Base-by-base conservation (phyloP, 2,329 filamentous ascomycete genomes). In the Elsinoe fawcettii region DNA sequence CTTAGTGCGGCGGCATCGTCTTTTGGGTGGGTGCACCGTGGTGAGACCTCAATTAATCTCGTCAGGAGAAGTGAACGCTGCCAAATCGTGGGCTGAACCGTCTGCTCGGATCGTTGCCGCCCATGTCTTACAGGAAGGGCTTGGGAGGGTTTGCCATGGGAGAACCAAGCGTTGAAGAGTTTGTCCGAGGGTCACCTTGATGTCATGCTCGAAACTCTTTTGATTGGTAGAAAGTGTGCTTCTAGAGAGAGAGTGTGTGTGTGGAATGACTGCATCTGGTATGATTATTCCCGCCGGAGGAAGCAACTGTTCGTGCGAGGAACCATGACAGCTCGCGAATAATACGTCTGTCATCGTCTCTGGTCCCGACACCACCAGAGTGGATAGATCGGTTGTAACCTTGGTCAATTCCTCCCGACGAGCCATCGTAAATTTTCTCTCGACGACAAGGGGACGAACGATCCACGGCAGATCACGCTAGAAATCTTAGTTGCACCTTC, bases 391-490 rank as follows among this genome's bases (percentile, higher is more conserved):
- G 22, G 41, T 46, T 14, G 20, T 20, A 46, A 18, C n/a, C n/a
- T n/a, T n/a, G n/a, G 23, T 46, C 20, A 5, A 9, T 6, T 23
- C 34, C n/a, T 3, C 9, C 9, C 14, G 34, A 9, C 25, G 41
- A 46, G 25, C 41, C 20, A 46, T 46, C 34, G 34, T 14, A 37
- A 5, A 12, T 37, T 37, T 37, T 37, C 14, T 37, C 14, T 37
- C 34, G 34, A 37, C 16, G 16, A 32, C 25, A 23, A 51, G 23
- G 30, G 46, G 16, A n/a, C n/a, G n/a, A n/a, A n/a, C n/a, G n/a
- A n/a, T n/a, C n/a, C n/a, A n/a, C 46, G 25, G 25, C 46, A 51
- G 46, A 51, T 51, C 46, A 14, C 46, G 25, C 46, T 34, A 34
- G 39, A 16, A 51, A 5, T 5, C n/a, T n/a, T 30, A 30, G 27